These are phyloP conservation scores for Dorcoceras hygrometricum DNA, from an alignment of 257 asterid genomes.

Conservation along the genomic window DNA sequence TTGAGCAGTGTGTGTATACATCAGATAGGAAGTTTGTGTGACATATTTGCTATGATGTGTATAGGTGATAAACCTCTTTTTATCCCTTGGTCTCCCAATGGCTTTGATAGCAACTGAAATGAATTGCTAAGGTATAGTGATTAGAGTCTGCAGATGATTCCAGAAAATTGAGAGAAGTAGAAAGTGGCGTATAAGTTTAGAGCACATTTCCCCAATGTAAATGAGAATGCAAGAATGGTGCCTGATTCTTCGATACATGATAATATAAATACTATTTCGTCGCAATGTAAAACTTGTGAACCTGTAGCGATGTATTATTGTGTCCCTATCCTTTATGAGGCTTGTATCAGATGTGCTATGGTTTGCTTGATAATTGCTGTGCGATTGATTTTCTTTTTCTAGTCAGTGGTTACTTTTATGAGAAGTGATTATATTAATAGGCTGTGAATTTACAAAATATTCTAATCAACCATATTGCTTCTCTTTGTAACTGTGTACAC, in stretches of 20 bases:
- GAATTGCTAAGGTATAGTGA: not conserved
- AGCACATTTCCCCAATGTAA: not conserved
- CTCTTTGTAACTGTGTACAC: slow-evolving; percentile 4
- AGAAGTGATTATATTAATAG: no score
- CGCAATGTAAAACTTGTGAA: not conserved
- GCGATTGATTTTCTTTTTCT: no score
- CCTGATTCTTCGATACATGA: not conserved
- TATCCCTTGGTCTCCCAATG: no score
- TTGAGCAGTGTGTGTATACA: not conserved
- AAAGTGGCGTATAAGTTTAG: not conserved
- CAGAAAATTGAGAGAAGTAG: not conserved
- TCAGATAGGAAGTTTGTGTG: not conserved
- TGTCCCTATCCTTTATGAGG: not conserved
- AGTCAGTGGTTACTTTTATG: not conserved
- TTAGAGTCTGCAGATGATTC: not conserved
- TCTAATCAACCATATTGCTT: not conserved
- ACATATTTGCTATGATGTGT: not conserved
- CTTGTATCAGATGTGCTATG: not conserved
- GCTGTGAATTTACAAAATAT: not conserved
- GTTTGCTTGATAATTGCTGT: not conserved
- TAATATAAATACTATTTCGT: no score
- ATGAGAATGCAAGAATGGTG: not conserved
- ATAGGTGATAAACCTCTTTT: not conserved
- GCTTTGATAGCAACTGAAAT: no score
- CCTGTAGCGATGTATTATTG: not conserved